Base-by-base conservation (phyloP, 352 stramenopile species). In the Pythium oligandrum region DNA sequence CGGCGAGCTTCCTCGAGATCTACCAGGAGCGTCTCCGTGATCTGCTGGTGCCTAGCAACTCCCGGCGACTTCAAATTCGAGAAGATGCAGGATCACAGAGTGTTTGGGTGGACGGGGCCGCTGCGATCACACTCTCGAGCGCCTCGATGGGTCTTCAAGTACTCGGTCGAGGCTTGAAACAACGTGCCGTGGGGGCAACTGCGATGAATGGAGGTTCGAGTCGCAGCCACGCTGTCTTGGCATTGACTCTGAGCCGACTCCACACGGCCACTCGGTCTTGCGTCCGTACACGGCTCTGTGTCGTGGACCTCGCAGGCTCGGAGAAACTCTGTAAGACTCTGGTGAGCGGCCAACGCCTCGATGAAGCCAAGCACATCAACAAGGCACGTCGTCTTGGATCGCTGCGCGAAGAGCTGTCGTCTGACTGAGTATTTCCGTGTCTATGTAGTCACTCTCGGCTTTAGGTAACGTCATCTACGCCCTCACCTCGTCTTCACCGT, bases 331-430 rank as follows among this genome's bases (percentile, higher is more conserved):
- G 73, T 39, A 91, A 87, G 60, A 86, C 66, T 0, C 53, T 51
- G 5, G 72, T 68, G 6, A 78, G 53, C n/a, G 80, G 73, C 26
- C 62, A 68, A 32, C 61, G 75, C 6, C 70, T 91, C 36, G 73
- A 89, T 10, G 78, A 91, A 62, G 75, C 76, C 47, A 89, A 89
- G 56, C 50, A 86, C 57, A 91, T 91, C 56, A 91, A 89, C 49
- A 66, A 68, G 32, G 79, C 86, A 60, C 17, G 49, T 63, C 31
- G 26, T 26, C 17, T 26, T 26, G 17, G 17, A 0, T 26, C 17
- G 17, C 17, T 26, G 17, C 17, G 17, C 17, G 17, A 26, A 26
- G 17, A 26, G 17, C 17, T 26, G 17, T 26, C 17, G 17, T 26
- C 17, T 26, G 17, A 26, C 17, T 26, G 17, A 26, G 17, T 26